A percentile compares a stretch with the other conserved stretches of the same genome.
phyloP scores from a whole-genome alignment of 345 rosid species.

The Salix exigua region DNA sequence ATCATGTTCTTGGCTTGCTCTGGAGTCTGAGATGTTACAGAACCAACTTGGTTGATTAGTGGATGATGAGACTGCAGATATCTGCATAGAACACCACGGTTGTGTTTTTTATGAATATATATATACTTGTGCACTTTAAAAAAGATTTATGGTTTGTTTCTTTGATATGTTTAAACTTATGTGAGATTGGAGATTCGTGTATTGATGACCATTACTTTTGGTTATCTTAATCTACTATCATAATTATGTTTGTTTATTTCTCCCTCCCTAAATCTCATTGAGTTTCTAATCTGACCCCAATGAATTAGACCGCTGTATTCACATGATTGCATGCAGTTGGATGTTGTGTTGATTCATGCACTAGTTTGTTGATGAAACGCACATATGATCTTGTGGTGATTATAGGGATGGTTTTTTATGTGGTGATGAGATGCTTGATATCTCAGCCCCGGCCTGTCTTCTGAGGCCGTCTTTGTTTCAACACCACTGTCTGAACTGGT shows the following conservation, averaged over 20 bases:
- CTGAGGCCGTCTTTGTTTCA: neutral
- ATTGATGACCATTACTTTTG: neutral
- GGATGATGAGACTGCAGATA: slow-evolving; percentile 1
- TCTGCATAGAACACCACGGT: neutral
- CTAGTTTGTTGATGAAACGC: neutral
- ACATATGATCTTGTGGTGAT: neutral
- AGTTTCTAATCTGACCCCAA: neutral
- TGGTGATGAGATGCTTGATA: neutral
- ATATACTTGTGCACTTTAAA: neutral
- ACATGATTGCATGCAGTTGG: neutral
- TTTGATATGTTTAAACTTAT: neutral
- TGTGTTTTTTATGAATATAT: neutral
- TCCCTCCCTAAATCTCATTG: neutral
- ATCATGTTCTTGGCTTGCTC: neutral
- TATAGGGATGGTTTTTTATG: too few species aligned
- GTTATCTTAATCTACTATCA: neutral
- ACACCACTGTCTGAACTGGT: neutral
- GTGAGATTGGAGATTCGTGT: neutral
- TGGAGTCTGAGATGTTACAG: neutral
- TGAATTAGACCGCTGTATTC: neutral
- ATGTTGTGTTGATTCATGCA: neutral
- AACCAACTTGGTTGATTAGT: neutral
- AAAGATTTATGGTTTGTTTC: neutral
- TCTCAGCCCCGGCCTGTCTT: neutral
- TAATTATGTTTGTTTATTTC: neutral